Conservation (phyloP, 345 rosid genomes). For the Gynandropsis gynandra region DNA sequence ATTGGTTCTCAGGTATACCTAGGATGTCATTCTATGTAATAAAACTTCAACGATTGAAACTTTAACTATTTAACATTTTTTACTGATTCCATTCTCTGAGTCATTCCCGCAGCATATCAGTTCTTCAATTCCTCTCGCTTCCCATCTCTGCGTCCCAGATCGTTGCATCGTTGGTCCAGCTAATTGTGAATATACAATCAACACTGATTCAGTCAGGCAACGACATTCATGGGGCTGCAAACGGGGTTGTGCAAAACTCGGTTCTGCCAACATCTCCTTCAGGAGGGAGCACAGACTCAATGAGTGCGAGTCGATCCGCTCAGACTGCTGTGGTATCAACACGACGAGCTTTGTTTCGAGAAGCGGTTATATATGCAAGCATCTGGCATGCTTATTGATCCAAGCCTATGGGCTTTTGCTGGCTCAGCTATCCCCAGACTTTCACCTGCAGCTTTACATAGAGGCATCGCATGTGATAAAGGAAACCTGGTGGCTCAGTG, state of each 20-base stretch:
- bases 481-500: constrained; percentile 97
- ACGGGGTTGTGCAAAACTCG: constrained; percentile 61
- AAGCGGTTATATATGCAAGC: constrained; percentile 95
- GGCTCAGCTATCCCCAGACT: constrained; percentile 91
- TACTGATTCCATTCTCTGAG: no score
- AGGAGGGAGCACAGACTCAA: constrained; percentile 94
- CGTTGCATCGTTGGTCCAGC: constrained; percentile 78
- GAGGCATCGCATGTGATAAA: constrained; percentile 74
- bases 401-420: constrained; percentile 94
- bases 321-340: constrained; percentile 64
- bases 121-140: constrained; percentile 73
- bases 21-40: constrained; percentile 95
- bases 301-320: constrained; percentile 76
- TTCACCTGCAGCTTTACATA: constrained; percentile 73
- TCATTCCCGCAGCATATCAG: no score
- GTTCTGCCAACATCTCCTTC: constrained; percentile 87
- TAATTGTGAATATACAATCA: constrained; percentile 84
- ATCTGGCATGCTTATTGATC: constrained; percentile 85
- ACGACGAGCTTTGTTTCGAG: constrained; percentile 81
- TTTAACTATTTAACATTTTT: no score
- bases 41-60: no score
- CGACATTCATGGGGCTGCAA: constrained; percentile 68
- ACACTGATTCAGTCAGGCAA: constrained; percentile 91
- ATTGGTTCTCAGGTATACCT: no score
- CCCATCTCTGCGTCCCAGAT: constrained; percentile 82